These are phyloP conservation scores for Zymoseptoria pseudotritici DNA, from an alignment of 2,329 filamentous ascomycete genomes.

Conservation along the genomic window DNA sequence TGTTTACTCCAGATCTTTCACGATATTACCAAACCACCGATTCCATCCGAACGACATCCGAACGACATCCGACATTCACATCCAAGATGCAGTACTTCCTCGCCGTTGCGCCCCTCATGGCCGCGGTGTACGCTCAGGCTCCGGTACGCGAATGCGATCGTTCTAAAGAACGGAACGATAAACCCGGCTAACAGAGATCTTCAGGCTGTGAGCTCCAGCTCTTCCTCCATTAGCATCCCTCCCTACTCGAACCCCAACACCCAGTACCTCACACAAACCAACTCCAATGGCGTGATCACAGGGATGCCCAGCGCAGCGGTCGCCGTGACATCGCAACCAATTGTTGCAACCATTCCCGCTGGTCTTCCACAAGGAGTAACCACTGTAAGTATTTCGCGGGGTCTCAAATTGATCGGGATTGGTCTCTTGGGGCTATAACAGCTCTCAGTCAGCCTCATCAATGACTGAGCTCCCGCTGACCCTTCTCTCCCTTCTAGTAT, in stretches of 20 bases:
- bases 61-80: not conserved
- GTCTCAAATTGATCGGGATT: not conserved
- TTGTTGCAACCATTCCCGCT: conserved; percentile 35
- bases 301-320: conserved; percentile 37
- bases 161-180: not conserved
- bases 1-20: not conserved
- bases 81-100: conserved; percentile 42
- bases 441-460: not conserved
- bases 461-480: not conserved
- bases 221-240: conserved; percentile 17
- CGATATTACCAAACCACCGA: not conserved
- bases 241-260: conserved; percentile 39
- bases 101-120: conserved; percentile 37
- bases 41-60: conserved; percentile 4
- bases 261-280: conserved; percentile 40
- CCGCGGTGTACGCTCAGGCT: conserved; percentile 34
- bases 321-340: conserved; percentile 18
- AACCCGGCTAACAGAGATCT: conserved; percentile 4
- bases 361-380: conserved; percentile 23
- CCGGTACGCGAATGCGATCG: conserved; percentile 11
- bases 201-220: conserved; percentile 11
- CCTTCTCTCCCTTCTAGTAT: not conserved
- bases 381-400: not conserved
- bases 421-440: conserved; percentile 8
- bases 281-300: conserved; percentile 44